A percentile compares a stretch with the other conserved stretches of the same genome.
Conservation (phyloP, 2,329 filamentous ascomycete species). For the Epichloe gansuensis region DNA sequence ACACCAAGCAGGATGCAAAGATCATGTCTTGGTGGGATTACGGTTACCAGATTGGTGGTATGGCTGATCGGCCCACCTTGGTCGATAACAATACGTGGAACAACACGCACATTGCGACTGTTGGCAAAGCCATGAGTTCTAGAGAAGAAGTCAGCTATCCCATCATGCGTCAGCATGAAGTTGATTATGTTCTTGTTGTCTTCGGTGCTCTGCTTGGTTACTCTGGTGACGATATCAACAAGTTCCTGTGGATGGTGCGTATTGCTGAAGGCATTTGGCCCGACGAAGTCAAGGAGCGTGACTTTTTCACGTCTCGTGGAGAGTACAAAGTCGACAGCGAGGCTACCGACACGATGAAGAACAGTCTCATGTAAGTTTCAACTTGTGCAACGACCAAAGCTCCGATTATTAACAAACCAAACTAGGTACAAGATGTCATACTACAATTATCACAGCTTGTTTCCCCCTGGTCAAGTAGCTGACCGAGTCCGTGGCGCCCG, state of each 20-base stretch:
- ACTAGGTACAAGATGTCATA: constrained; percentile 99
- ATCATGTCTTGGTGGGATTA: constrained; percentile 99
- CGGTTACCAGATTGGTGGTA: constrained; percentile 97
- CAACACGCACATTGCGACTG: constrained; percentile 98
- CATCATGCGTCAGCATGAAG: constrained; percentile 96
- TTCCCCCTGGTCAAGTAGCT: constrained; percentile 80
- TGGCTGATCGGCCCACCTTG: constrained; percentile 92
- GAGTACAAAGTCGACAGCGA: constrained; percentile 92
- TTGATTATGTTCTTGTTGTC: constrained; percentile 95
- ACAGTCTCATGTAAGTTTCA: constrained; percentile 83
- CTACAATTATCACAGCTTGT: constrained; percentile 89
- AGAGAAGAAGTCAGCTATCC: constrained; percentile 96
- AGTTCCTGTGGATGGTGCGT: constrained; percentile 99
- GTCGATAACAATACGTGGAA: constrained; percentile 99
- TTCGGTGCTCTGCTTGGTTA: constrained; percentile 94
- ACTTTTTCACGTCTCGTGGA: constrained; percentile 86
- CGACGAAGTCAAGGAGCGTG: constrained; percentile 94
- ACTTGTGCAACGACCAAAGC: background rate
- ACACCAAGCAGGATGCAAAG: constrained; percentile 88
- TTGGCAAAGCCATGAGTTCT: constrained; percentile 97
- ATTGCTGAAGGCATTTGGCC: constrained; percentile 99
- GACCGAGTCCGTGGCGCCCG: constrained; percentile 77
- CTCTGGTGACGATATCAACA: constrained; percentile 98
- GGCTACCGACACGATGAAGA: constrained; percentile 94
- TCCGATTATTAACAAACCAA: constrained; percentile 13